Conservation (phyloP, 768 basidiomycete species). For the Sistotremastrum suecicum region DNA sequence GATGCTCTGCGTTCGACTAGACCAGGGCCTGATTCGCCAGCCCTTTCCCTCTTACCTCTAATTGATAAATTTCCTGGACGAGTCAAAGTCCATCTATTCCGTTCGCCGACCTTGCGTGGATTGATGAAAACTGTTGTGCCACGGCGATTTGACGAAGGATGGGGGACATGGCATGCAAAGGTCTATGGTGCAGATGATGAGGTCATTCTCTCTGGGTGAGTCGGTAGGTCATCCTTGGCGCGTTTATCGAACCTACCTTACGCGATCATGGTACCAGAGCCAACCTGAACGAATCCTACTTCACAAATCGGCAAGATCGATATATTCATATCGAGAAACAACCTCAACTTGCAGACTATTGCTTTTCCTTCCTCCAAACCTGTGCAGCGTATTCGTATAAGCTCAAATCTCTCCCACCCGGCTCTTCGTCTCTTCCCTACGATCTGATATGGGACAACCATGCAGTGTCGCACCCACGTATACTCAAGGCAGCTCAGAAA, state of each 20-base stretch:
- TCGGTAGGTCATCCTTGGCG: constrained; percentile 13
- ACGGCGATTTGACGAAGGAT: constrained; percentile 91
- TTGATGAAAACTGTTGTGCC: constrained; percentile 67
- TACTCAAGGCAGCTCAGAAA: constrained; percentile 50
- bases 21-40: constrained; percentile 55
- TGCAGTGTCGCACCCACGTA: constrained; percentile 22
- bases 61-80: constrained; percentile 55
- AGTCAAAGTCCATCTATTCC: constrained; percentile 69
- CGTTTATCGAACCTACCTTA: neutral
- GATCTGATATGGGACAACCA: neutral
- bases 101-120: constrained; percentile 74
- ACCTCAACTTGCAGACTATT: constrained; percentile 61
- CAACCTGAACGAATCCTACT: constrained; percentile 87
- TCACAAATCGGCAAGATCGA: constrained; percentile 89
- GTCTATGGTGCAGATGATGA: constrained; percentile 89
- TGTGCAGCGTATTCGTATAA: constrained; percentile 62
- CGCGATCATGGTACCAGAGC: constrained; percentile 40
- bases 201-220: constrained; percentile 85
- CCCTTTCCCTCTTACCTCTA: constrained; percentile 56
- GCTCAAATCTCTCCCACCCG: constrained; percentile 10
- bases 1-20: constrained; percentile 75
- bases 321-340: constrained; percentile 66
- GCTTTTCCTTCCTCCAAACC: constrained; percentile 58
- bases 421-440: constrained; percentile 16
- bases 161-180: constrained; percentile 98